Base-by-base conservation (phyloP, 306 rosid species). In the Ormosia semicastrata region DNA sequence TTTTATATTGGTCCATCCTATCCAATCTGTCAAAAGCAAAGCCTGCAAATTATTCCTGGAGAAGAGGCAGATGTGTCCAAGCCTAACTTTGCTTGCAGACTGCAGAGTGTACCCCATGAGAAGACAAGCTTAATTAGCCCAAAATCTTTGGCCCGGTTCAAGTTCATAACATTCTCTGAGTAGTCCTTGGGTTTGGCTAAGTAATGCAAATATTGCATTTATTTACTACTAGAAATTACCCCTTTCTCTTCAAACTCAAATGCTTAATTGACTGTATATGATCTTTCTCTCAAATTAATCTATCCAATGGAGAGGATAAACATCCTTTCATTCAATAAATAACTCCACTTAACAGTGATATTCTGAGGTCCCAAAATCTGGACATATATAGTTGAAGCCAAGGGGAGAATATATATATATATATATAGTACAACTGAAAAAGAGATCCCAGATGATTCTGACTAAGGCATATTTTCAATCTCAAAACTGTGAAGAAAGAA, bases 21-120 rank as follows among this genome's bases (percentile, higher is more conserved):
- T 14, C 37, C 40, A 30, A 44, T 24, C 46, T 7, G 62, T 77
- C 56, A 49, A 66, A 81, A 32, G 6, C 58, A 50, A 63, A 76
- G 37, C 6, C 58, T 9, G 74, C 63, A 68, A 47, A 69, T 44
- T 43, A 43, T 32, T 56, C 6, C 7, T 37, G 47, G 5, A 24
- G 54, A 82, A 14, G 41, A 54, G 18, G 15, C 30, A 47, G 52
- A 2, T 4, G 8, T 47, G 62, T 44, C 36, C 33, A 65, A 40
- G 17, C 41, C 41, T 65, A 64, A 66, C 80, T 75, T 66, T 57
- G 71, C 85, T 65, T 53, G 73, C 44, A 43, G 24, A 24, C 24
- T 24, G 1, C 24, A 24, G 3, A 50, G 33, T 56, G 15, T 9
- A 40, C 15, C 57, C 2, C 60, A 40, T 29, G 49, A 9, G 53